phyloP scores from a whole-genome alignment of 228 moss, liverwort and hornwort genomes.

The Sphagnum magellanicum region DNA sequence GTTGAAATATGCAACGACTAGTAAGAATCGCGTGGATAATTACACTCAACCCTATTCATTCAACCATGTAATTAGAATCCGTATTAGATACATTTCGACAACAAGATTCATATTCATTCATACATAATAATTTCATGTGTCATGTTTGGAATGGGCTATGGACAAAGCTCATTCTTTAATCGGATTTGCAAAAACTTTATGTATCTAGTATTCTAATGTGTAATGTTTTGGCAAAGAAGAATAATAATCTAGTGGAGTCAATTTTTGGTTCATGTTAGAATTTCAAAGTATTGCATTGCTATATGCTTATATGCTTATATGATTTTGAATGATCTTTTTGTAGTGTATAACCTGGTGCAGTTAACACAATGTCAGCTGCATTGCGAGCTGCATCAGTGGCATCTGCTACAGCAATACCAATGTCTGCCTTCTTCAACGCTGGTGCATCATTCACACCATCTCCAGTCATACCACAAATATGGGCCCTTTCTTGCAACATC shows the following conservation, averaged over 20 bases:
- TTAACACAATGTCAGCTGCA: conserved; percentile 66
- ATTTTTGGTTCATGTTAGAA: too few species aligned
- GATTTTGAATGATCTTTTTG: too few species aligned
- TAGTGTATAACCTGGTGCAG: conserved; percentile 35
- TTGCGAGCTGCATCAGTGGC: conserved; percentile 65
- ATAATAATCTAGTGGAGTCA: too few species aligned
- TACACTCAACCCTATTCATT: conserved; percentile 37
- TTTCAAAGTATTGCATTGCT: too few species aligned
- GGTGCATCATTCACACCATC: conserved; percentile 72
- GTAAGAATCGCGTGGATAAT: conserved; percentile 64
- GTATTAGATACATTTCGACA: too few species aligned
- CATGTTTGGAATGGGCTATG: too few species aligned
- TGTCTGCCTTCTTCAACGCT: conserved; percentile 65
- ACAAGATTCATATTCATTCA: too few species aligned
- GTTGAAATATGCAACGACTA: conserved; percentile 59
- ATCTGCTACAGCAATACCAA: conserved; percentile 67
- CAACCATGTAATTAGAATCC: too few species aligned
- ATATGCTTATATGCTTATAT: too few species aligned
- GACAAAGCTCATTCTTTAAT: conserved; percentile 3
- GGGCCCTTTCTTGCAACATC: conserved; percentile 43
- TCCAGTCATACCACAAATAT: conserved; percentile 64
- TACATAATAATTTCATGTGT: too few species aligned
- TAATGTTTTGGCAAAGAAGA: background rate
- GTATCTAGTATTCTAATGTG: background rate
- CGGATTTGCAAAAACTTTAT: conserved; percentile 6